These are phyloP conservation scores for Mucor racemosus DNA, from an alignment of 371 early-diverging fungal genomes.

Conservation along the genomic window DNA sequence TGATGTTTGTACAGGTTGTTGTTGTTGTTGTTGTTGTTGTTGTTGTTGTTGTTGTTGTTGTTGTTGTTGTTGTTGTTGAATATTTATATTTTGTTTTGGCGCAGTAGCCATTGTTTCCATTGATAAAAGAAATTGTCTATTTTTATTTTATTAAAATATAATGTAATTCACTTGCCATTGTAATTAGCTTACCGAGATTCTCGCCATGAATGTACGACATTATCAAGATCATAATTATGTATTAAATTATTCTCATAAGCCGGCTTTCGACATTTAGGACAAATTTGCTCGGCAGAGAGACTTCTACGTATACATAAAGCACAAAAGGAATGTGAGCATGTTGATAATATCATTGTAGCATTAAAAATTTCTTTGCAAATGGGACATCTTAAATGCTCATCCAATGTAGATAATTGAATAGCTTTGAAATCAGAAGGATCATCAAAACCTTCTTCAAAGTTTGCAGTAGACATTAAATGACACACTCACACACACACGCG, in stretches of 20 bases:
- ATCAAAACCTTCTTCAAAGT: slow-evolving; percentile 17
- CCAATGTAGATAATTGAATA: slow-evolving; percentile 49
- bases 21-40: too few relatives aligned
- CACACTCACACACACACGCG: not conserved
- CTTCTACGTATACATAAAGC: slow-evolving; percentile 69
- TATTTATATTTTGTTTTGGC: not conserved
- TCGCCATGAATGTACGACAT: slow-evolving; percentile 35
- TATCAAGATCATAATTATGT: slow-evolving; percentile 50
- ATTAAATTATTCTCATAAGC: slow-evolving; percentile 40
- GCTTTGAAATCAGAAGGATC: slow-evolving; percentile 36
- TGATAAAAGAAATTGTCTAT: not conserved
- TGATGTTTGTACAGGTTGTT: too few relatives aligned
- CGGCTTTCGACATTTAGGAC: slow-evolving; percentile 62
- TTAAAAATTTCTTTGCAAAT: slow-evolving; percentile 71
- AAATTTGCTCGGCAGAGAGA: slow-evolving; percentile 53
- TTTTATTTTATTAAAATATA: not conserved
- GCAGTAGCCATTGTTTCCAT: not conserved
- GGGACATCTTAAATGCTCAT: slow-evolving; percentile 68
- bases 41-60: too few relatives aligned
- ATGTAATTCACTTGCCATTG: too few relatives aligned
- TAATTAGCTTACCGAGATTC: slow-evolving; percentile 20
- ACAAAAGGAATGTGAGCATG: slow-evolving; percentile 75
- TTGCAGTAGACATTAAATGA: not conserved
- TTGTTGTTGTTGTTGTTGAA: too few relatives aligned
- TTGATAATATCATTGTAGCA: slow-evolving; percentile 57